A percentile compares a stretch with the other conserved stretches of the same genome.
phyloP scores from a whole-genome alignment of 306 rosid genomes.

The Alnus glutinosa region DNA sequence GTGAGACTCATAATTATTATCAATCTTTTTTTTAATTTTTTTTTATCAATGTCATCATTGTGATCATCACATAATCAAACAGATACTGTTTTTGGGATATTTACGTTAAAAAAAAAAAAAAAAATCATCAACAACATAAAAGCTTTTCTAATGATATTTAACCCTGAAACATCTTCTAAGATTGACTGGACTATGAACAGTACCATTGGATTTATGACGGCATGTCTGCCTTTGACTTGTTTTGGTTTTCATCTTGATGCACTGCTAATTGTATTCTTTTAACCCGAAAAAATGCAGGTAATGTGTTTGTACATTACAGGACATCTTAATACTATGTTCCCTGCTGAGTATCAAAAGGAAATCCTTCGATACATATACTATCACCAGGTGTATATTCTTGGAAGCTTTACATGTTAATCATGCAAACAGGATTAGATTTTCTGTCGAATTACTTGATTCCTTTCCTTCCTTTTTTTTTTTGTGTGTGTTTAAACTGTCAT shows the following conservation, averaged over 20 bases:
- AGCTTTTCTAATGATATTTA: no score
- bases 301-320: conserved; percentile 59
- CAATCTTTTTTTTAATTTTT: neutral
- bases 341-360: conserved; percentile 47
- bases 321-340: conserved; percentile 47
- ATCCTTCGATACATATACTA: conserved; percentile 44
- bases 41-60: neutral
- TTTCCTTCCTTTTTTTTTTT: neutral
- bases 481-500: neutral
- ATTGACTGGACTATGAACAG: no score
- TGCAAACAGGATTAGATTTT: no score
- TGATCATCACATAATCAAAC: neutral
- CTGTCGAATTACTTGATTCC: no score
- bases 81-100: no score
- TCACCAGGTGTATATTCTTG: conserved; percentile 5
- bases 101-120: no score
- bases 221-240: no score
- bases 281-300: conserved; percentile 37
- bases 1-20: neutral
- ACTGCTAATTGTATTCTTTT: neutral
- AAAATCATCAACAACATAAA: no score
- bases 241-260: no score
- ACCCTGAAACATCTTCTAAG: no score
- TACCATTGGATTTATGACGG: no score
- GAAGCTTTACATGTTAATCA: no score